phyloP scores from a whole-genome alignment of 108 stramenopile species.

The Phaeodactylum tricornutum region DNA sequence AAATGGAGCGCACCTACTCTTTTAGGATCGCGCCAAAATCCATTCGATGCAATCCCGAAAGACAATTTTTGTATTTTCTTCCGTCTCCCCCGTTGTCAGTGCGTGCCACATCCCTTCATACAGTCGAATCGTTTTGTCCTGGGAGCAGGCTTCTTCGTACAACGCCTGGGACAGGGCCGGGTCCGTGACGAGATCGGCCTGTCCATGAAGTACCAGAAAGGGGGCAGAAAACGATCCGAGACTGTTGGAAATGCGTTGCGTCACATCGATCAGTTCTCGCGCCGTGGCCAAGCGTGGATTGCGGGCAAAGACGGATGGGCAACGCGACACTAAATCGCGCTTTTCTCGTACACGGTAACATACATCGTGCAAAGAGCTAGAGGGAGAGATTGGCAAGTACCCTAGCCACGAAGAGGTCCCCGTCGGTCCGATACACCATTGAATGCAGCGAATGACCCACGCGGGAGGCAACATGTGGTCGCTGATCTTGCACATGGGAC shows the following conservation, averaged over 20 bases:
- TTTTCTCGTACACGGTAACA: slow-evolving; percentile 35
- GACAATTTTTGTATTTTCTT: slow-evolving; percentile 31
- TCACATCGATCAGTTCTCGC: slow-evolving; percentile 42
- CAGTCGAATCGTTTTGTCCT: slow-evolving; percentile 46
- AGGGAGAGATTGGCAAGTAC: slow-evolving; percentile 17
- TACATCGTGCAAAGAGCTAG: neutral
- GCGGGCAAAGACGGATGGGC: slow-evolving; percentile 27
- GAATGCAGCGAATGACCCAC: slow-evolving; percentile 40
- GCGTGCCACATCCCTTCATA: slow-evolving; percentile 53
- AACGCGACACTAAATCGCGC: slow-evolving; percentile 13
- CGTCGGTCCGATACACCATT: slow-evolving; percentile 25
- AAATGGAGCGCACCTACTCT: neutral
- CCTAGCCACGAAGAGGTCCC: slow-evolving; percentile 23
- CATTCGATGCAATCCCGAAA: slow-evolving; percentile 32
- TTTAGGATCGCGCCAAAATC: slow-evolving; percentile 23
- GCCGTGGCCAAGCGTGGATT: slow-evolving; percentile 58
- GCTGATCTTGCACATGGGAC: slow-evolving; percentile 60
- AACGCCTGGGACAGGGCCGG: slow-evolving; percentile 40
- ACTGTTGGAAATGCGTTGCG: slow-evolving; percentile 30
- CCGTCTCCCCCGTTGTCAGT: slow-evolving; percentile 28
- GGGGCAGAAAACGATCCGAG: slow-evolving; percentile 40
- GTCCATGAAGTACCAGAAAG: slow-evolving; percentile 54
- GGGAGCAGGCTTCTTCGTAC: slow-evolving; percentile 40
- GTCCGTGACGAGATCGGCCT: slow-evolving; percentile 46
- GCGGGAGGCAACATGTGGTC: slow-evolving; percentile 40